Evolutionary conservation across 31 red algal genomes (phyloP).

Genomic region (Endocladia muricata): DNA sequence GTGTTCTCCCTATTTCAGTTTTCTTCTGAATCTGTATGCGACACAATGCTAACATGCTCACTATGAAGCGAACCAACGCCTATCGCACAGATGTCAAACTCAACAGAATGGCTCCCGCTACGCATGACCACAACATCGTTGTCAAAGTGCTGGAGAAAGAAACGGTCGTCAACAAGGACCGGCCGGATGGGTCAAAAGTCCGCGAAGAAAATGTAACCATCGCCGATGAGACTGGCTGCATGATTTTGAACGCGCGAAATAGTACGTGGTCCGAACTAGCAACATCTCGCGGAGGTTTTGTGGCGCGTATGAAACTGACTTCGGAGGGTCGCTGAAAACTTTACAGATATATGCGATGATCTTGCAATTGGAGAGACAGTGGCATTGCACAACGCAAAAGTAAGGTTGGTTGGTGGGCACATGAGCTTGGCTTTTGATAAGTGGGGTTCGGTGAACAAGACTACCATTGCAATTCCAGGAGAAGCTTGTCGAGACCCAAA

Average conservation of each 20-base stretch:
- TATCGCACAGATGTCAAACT: conserved; percentile 22
- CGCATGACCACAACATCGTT: conserved; percentile 20
- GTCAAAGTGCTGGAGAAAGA: conserved; percentile 35
- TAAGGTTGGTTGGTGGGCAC: conserved; percentile 12
- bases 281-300: too few species aligned
- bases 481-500: conserved; percentile 25
- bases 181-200: background rate
- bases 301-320: too few species aligned
- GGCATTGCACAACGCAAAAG: conserved; percentile 15
- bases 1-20: background rate
- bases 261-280: too few species aligned
- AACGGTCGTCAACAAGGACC: conserved; percentile 8
- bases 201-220: conserved; percentile 18
- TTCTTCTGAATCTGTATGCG: background rate
- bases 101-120: conserved; percentile 24
- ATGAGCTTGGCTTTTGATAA: conserved; percentile 53
- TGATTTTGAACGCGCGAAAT: conserved; percentile 28
- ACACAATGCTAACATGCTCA: too few species aligned
- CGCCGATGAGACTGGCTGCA: conserved; percentile 34
- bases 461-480: conserved; percentile 22
- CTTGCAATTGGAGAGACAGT: conserved; percentile 18
- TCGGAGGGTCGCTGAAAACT: too few species aligned
- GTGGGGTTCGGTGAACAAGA: conserved; percentile 28
- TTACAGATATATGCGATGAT: conserved; percentile 19
- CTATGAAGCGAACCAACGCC: background rate